Conservation (phyloP, 306 rosid genomes). For the Citrullus colocynthis region DNA sequence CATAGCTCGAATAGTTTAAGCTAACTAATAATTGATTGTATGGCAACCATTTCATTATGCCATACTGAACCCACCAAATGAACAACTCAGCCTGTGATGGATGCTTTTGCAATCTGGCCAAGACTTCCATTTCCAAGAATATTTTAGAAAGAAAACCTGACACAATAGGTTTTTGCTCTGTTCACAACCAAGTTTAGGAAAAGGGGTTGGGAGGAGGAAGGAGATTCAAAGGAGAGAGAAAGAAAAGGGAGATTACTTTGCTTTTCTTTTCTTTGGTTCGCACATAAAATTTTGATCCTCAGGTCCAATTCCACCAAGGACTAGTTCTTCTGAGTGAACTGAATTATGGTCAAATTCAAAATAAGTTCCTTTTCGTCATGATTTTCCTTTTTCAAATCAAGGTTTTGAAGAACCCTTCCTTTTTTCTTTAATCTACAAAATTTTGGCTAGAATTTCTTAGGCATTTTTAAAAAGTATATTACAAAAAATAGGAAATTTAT, state of each 20-base stretch:
- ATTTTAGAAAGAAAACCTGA: background rate
- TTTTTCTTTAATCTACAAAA: background rate
- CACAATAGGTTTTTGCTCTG: background rate
- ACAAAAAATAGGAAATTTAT: background rate
- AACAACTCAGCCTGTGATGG: background rate
- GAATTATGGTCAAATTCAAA: background rate
- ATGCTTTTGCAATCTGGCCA: background rate
- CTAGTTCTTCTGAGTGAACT: background rate
- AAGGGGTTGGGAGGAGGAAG: background rate
- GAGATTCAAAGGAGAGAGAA: background rate
- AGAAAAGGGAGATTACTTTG: background rate
- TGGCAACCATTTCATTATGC: background rate
- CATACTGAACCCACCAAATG: background rate
- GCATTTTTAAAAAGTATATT: background rate
- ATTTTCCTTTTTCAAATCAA: background rate
- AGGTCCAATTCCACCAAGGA: background rate
- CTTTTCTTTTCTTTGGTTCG: background rate
- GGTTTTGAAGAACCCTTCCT: background rate
- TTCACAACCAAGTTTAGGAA: background rate
- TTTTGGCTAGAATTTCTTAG: background rate
- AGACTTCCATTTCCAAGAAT: slow-evolving; percentile 1
- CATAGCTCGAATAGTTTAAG: background rate
- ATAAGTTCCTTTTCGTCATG: background rate
- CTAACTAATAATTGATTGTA: background rate
- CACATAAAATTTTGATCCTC: background rate